A percentile compares a stretch with the other conserved stretches of the same genome.
phyloP scores from a whole-genome alignment of 1,284 basidiomycete genomes.

The Cutaneotrichosporon sp. region DNA sequence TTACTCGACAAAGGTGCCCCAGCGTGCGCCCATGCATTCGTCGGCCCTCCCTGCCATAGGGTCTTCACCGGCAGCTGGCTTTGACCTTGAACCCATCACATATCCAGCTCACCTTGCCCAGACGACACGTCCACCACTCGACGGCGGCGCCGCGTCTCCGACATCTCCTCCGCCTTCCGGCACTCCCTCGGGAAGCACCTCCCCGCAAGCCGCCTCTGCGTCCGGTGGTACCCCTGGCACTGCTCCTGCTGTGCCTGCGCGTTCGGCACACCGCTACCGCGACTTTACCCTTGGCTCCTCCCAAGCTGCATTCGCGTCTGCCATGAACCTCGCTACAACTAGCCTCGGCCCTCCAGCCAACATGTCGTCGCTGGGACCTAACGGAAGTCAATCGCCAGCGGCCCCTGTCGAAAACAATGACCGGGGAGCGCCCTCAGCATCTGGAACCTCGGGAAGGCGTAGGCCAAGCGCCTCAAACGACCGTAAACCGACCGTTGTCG shows the following conservation, averaged over 20 bases:
- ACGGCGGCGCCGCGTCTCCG: background rate
- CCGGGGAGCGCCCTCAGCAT: background rate
- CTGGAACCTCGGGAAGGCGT: background rate
- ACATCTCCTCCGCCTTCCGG: conserved; percentile 1
- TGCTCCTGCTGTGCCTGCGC: conserved; percentile 16
- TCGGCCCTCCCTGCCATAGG: conserved; percentile 4
- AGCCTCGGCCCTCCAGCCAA: background rate
- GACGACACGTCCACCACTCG: conserved; percentile 15
- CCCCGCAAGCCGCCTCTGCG: background rate
- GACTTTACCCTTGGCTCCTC: conserved; percentile 15
- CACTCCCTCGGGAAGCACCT: background rate
- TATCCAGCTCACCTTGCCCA: conserved; percentile 32
- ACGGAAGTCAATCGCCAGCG: conserved; percentile 1
- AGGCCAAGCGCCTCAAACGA: conserved; percentile 7
- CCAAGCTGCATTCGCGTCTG: conserved; percentile 6
- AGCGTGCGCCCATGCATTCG: conserved; percentile 5
- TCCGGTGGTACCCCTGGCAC: background rate
- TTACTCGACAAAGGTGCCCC: conserved; percentile 4
- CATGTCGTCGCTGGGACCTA: background rate
- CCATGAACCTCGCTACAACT: conserved; percentile 15
- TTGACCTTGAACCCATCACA: conserved; percentile 28
- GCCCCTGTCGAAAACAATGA: background rate
- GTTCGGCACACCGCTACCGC: conserved; percentile 18
- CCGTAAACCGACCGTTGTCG: conserved; percentile 6
- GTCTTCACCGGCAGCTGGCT: conserved; percentile 7